Evolutionary conservation across 208 protist genomes (phyloP), one percentile per base, ranked within the genome.

Genomic region (Zelonia costaricensis): DNA sequence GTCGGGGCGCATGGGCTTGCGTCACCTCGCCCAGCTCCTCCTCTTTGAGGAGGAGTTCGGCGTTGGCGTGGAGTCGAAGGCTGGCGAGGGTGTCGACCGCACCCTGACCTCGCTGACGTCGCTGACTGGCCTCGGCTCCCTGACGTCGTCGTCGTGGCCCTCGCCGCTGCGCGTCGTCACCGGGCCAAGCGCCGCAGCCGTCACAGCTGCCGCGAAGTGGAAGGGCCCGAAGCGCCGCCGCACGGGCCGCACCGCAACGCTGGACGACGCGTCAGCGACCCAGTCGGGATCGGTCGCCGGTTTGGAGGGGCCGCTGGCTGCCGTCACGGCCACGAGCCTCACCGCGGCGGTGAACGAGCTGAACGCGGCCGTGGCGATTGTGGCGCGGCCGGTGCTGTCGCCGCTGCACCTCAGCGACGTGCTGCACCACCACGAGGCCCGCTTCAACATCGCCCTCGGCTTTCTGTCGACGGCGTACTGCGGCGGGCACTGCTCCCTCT

Each of bases 401-500:
- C 90, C 89, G 13, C 72, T 93, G 20, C 74, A 76, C 54, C 40
- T 92, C 8, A 62, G 65, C 0, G 84, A 93, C 59, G 59, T 88
- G 27, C 55, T 86, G 44, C 80, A 82, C 48, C 74, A 82, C 46
- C 78, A 87, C 73, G 84, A 92, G 43, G 53, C 63, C 30, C 72
- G 80, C 54, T 67, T 92, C 28, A 67, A 67, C 51, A 31, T 93
- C 4, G 74, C 80, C 13, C 20, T 89, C 12, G 75, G 56, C 60
- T 95, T 92, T 57, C 49, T 95, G 4, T 69, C 68, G 40, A 85
- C 70, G 27, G 61, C 84, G 20, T 85, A 82, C 69, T 74, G 82
- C 39, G 90, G 90, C 28, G 84, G 90, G 8, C 86, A 95, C 68
- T 95, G 86, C 71, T 93, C 90, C 0, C 68, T 95, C 22, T 95